Evolutionary conservation across 768 basidiomycete genomes (phyloP), one percentile per base, ranked within the genome.

Genomic region (Rhizopogon roseolus): DNA sequence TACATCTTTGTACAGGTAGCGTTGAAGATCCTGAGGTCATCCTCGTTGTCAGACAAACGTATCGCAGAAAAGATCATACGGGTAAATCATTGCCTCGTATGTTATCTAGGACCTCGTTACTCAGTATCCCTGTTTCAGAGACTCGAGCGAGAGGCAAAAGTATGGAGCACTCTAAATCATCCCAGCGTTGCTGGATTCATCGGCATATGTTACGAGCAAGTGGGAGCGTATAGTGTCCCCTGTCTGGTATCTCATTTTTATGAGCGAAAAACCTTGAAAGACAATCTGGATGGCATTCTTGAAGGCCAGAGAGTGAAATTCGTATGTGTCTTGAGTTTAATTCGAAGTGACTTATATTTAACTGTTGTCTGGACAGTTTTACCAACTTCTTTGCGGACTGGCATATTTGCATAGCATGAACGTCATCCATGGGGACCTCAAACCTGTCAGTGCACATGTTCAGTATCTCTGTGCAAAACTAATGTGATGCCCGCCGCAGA

Each of bases 361-460:
- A 52, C 7, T 22, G 9, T 28, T 37, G 4, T 19, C 3, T 49
- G 42, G 22, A 16, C 34, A 68, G 68, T 13, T 60, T 14, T 63
- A 53, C 49, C 56, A 67, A 19, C 8, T 63, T 44, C 43, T 65
- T 5, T 56, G 41, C 41, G 64, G 64, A 27, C 25, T 68, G 8
- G 54, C 50, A 25, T 70, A 63, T 41, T 42, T 68, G 37, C 68
- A 70, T 49, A 28, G 10, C 11, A 40, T 28, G 29, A 54, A 7
- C 5, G 52, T 74, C 5, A 53, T 72, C 17, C 73, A 74, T 28
- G 74, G 70, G 13, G 73, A 75, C 41, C 59, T 74, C 28, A 74
- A 73, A 62, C 71, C 71, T 5, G 70, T 70, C 53, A 32, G 70
- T 53, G 29, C 13, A n/a, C 41, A 4, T 11, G 41, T 48, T 25